Evolutionary conservation across 2,329 filamentous ascomycete genomes (phyloP), one percentile per base, ranked within the genome.

Genomic region (Trichoderma sp.): DNA sequence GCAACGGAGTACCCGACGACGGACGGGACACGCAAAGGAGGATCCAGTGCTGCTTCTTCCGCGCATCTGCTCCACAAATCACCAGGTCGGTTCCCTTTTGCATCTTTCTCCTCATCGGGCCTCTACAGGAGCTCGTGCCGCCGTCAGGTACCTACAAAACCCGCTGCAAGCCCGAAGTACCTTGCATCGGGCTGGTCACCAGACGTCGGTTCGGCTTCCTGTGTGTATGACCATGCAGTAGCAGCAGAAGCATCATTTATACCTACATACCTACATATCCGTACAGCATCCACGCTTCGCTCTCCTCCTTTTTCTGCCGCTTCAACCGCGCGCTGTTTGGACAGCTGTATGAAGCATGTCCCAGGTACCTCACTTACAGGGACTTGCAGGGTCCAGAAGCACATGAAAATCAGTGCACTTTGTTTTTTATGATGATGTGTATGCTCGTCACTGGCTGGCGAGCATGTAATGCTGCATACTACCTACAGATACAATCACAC

Each of bases 381-480:
- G 34, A 12, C 34, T 39, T 39, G 5, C 34, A 39, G 34, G 34
- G 34, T 14, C 34, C 34, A 39, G 7, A 39, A 39, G 34, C 34
- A 39, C 34, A 43, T 14, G n/a, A 17, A 39, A 41, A 17, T n/a
- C 7, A 10, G 28, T 19, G 54, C 55, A 21, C 28, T 47, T 30
- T 14, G 34, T 14, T 12, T 14, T 12, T 14, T 39, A 10, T 39
- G 34, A 56, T 54, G 41, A 65, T 65, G 63, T 65, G 63, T 60
- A 60, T 60, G 48, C 48, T 28, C 63, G 15, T 48, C 19, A 65
- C 63, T 65, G 63, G 63, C 63, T 58, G 21, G 45, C 57, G 15
- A 50, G 3, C 24, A 28, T 30, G 24, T 51, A 51, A 28, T 21
- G 17, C 21, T 52, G 50, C 50, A 52, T 34, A 52, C 21, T 24